Conservation (phyloP, 495 filamentous ascomycete species). For the Pseudotulostoma volvatum region DNA sequence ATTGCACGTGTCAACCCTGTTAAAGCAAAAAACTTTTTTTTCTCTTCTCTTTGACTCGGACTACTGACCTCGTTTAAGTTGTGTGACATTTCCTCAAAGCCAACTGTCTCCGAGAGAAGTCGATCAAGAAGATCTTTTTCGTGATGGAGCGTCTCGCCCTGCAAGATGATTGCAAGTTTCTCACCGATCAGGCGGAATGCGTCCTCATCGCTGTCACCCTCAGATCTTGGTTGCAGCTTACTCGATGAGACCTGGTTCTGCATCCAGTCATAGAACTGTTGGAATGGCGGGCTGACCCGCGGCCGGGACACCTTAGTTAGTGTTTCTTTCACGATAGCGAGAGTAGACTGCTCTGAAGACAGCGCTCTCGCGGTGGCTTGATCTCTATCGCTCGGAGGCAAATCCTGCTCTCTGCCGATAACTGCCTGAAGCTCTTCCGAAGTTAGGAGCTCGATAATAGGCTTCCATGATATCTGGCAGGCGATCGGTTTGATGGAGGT, state of each 20-base stretch:
- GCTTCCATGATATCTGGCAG: conserved; percentile 3
- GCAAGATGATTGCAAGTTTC: conserved; percentile 1
- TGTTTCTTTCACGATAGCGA: conserved; percentile 1
- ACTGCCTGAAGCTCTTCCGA: conserved; percentile 2
- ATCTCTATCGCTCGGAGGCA: no score
- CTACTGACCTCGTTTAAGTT: conserved; percentile 1
- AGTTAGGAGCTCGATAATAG: conserved; percentile 1
- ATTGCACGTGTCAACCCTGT: no score
- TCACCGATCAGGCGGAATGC: neutral
- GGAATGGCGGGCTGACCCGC: neutral
- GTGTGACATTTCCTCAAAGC: neutral
- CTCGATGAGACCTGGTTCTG: conserved; percentile 1
- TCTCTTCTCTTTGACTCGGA: neutral
- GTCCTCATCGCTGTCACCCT: neutral
- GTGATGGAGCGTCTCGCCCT: neutral
- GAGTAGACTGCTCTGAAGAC: neutral
- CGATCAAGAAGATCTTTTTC: neutral
- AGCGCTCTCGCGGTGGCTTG: no score
- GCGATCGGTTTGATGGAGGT: conserved; percentile 1
- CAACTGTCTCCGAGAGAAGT: neutral
- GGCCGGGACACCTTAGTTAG: neutral
- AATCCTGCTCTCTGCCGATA: neutral
- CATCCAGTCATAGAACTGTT: conserved; percentile 4
- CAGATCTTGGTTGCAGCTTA: neutral
- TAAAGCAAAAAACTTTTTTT: no score